Conservation (phyloP, 331 rosid species). For the Dryas integrifolia region DNA sequence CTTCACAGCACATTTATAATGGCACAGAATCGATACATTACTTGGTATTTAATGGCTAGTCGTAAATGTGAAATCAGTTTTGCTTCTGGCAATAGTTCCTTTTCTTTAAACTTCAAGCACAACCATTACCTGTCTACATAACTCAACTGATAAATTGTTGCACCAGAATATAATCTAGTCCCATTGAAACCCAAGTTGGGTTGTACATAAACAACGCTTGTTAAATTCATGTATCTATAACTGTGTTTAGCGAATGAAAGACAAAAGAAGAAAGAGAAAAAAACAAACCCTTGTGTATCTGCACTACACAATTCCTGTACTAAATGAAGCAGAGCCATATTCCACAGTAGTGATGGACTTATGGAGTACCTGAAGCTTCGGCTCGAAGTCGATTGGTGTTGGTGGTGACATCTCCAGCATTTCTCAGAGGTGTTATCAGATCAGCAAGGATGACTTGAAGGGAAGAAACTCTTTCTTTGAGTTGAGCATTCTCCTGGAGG, state of each 20-base stretch:
- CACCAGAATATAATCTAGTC: neutral
- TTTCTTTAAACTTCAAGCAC: no score
- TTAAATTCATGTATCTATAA: neutral
- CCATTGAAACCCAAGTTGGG: no score
- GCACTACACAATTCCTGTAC: neutral
- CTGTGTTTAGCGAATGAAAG: neutral
- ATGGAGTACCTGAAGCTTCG: constrained; percentile 23
- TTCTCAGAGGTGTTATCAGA: constrained; percentile 29
- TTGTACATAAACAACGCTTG: no score
- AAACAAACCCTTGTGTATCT: neutral
- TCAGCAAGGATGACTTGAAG: constrained; percentile 38
- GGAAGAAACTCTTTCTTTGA: constrained; percentile 45
- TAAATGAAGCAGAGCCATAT: neutral
- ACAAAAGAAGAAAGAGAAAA: neutral
- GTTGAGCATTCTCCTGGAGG: constrained; percentile 46
- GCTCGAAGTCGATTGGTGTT: constrained; percentile 13
- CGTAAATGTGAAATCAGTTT: no score
- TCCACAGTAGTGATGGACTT: neutral
- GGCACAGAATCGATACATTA: no score
- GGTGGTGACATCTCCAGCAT: constrained; percentile 20
- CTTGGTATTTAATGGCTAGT: no score
- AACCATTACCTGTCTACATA: no score
- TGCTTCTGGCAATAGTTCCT: no score
- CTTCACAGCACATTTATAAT: neutral
- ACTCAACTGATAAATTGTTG: neutral